Evolutionary conservation across 768 basidiomycete species (phyloP).

Genomic region (Fomitopsis serialis): DNA sequence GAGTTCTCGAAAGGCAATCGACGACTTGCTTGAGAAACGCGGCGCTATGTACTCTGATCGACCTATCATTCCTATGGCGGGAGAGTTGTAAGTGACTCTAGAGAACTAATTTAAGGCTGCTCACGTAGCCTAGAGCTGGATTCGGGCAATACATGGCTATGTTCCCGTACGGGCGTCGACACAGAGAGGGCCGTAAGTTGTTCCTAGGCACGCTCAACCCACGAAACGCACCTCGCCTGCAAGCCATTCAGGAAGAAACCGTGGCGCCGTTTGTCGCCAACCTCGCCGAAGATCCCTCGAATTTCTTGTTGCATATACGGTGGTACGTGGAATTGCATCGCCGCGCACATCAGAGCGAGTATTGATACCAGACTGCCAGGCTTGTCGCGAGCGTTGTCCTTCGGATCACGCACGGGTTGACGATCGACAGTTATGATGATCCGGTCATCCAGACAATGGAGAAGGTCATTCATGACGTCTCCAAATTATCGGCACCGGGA

Average conservation of each 20-base stretch:
- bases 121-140: background rate
- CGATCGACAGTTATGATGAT: slow-evolving; percentile 20
- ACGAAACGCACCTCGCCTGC: background rate
- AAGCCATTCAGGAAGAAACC: background rate
- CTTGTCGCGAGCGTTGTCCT: slow-evolving; percentile 3
- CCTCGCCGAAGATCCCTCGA: background rate
- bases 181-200: no score
- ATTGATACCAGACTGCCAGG: background rate
- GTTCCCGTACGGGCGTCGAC: background rate
- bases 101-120: background rate
- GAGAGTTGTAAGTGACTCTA: slow-evolving; percentile 13
- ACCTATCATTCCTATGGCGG: slow-evolving; percentile 9
- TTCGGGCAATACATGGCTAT: background rate
- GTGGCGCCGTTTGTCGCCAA: background rate
- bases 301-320: background rate
- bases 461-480: slow-evolving; percentile 21
- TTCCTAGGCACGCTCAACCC: background rate
- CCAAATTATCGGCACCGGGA: slow-evolving; percentile 16
- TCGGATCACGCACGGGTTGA: slow-evolving; percentile 24
- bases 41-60: slow-evolving; percentile 25
- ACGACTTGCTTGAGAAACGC: slow-evolving; percentile 24
- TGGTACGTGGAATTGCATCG: slow-evolving; percentile 2
- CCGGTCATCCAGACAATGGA: slow-evolving; percentile 20
- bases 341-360: background rate
- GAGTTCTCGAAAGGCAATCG: slow-evolving; percentile 21